Base-by-base conservation (phyloP, 148 eudicot genomes). In the Amaranthus palmeri region DNA sequence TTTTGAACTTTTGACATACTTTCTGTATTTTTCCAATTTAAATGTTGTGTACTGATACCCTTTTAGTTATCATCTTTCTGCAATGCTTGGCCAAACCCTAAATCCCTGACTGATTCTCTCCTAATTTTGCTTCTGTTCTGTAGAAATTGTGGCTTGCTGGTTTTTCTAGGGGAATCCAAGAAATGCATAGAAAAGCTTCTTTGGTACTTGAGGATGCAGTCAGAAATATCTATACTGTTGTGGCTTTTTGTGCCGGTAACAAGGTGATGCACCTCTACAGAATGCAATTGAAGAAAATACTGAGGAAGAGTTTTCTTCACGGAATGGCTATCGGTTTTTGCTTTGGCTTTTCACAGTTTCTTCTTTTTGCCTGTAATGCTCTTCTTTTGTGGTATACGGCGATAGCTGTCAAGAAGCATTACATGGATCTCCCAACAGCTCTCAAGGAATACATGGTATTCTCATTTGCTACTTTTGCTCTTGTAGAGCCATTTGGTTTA, bases 61-160 rank as follows among this genome's bases (percentile, higher is more conserved):
- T 12, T 73, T 7, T 41, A 58, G 41, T 59, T 77, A 8, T 15
- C 60, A 9, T 51, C 5, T 6, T 12, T 68, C 18, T 25, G 51
- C 50, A 65, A 10, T 25, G 36, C 36, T 25, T 25, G 36, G 36
- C 36, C 36, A 25, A 25, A 25, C 36, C 36, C 36, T 25, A 0
- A 25, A 25, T 0, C 36, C 36, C 36, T 25, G 10, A 40, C 72
- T 77, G 53, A 74, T 63, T 4, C 65, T 54, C 60, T 72, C 10
- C 64, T 54, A 51, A 64, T 55, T 52, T 43, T 15, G n/a, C 25
- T 75, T 69, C 73, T 81, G 77, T 91, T 69, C 73, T 81, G 75
- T 91, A 95, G 98, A 91, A 95, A 83, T 69, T 95, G 70, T 95
- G 98, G 98, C 97, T 95, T 78, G 98, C 91, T 81, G 98, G 98